Conservation (phyloP, 768 basidiomycete species). For the Mycena vitilis region DNA sequence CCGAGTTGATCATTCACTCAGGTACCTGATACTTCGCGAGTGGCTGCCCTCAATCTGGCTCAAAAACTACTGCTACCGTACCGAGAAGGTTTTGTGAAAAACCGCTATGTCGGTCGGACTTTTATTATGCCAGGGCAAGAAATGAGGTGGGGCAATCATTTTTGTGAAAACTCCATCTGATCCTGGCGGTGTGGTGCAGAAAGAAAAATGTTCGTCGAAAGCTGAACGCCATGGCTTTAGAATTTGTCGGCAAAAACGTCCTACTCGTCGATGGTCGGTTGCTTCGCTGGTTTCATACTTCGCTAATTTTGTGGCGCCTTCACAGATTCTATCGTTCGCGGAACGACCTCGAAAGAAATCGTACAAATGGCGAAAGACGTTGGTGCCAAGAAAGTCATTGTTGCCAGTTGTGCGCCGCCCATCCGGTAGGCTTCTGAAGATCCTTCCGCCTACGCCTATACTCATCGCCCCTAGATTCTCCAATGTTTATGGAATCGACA, state of each 20-base stretch:
- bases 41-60: constrained; percentile 95
- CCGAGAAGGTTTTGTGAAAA: constrained; percentile 98
- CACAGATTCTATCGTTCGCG: constrained; percentile 96
- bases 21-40: constrained; percentile 97
- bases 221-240: constrained; percentile 97
- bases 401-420: constrained; percentile 97
- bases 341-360: constrained; percentile 98
- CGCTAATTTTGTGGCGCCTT: constrained; percentile 6
- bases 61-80: constrained; percentile 92
- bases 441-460: neutral
- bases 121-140: constrained; percentile 99
- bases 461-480: constrained; percentile 64
- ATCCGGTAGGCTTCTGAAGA: constrained; percentile 71
- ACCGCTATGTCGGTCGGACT: constrained; percentile 96
- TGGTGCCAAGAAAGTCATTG: constrained; percentile 94
- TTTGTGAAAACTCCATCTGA: neutral
- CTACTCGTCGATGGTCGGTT: constrained; percentile 92
- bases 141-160: constrained; percentile 68
- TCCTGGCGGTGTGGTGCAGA: constrained; percentile 51
- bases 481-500: constrained; percentile 99
- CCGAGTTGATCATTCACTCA: constrained; percentile 41
- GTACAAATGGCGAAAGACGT: constrained; percentile 99
- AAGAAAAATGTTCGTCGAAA: constrained; percentile 95
- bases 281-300: constrained; percentile 31
- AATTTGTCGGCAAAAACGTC: constrained; percentile 92